Evolutionary conservation across 2,329 filamentous ascomycete genomes (phyloP).

Genomic region (Trichoderma pleuroti): DNA sequence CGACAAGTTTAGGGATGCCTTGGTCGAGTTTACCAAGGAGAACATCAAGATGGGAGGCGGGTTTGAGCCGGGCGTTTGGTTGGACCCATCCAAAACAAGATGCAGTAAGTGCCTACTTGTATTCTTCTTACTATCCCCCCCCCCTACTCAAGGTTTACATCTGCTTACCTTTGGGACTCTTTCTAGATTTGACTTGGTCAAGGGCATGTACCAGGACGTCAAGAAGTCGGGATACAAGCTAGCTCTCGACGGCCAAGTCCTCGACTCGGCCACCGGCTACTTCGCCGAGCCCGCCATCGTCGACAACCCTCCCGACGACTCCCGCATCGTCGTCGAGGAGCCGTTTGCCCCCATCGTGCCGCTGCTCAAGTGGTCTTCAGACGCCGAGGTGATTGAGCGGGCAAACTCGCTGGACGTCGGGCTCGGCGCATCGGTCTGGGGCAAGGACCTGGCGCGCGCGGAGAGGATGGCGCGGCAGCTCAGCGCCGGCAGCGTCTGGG

Average conservation of each 20-base stretch:
- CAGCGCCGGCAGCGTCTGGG: constrained; percentile 58
- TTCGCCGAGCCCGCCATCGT: constrained; percentile 32
- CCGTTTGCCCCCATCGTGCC: constrained; percentile 62
- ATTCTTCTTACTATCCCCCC: background rate
- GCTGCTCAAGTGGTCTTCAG: constrained; percentile 44
- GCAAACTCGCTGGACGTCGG: constrained; percentile 50
- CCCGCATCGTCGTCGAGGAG: constrained; percentile 55
- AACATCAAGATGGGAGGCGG: constrained; percentile 44
- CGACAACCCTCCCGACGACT: constrained; percentile 26
- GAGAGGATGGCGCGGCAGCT: constrained; percentile 48
- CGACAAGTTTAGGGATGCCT: constrained; percentile 45
- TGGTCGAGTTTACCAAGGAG: constrained; percentile 44
- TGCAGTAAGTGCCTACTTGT: constrained; percentile 44
- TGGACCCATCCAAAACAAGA: constrained; percentile 57
- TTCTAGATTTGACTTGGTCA: constrained; percentile 8
- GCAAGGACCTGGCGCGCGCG: constrained; percentile 47
- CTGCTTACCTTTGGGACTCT: background rate
- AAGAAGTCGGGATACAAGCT: constrained; percentile 31
- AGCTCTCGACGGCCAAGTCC: constrained; percentile 28
- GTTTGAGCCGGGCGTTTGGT: constrained; percentile 41
- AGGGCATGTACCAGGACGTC: constrained; percentile 35
- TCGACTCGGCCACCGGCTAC: constrained; percentile 22
- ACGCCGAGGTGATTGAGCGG: constrained; percentile 32
- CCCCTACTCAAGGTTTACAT: background rate
- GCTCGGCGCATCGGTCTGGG: constrained; percentile 55